Conservation (phyloP, 306 rosid species). For the Prunus fruticosa region DNA sequence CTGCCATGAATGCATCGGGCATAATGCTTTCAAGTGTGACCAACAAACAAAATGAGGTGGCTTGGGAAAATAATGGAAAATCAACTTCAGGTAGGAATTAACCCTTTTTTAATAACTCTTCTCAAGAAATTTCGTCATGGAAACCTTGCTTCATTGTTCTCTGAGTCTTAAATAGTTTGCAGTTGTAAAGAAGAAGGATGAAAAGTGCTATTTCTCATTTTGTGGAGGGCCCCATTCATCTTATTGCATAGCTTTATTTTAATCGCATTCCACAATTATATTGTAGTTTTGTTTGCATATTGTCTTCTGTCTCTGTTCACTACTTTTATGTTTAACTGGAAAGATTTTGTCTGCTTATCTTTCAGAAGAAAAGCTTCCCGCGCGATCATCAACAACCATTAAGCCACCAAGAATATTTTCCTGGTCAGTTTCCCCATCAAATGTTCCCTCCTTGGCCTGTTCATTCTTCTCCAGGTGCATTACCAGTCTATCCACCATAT, state of each 20-base stretch:
- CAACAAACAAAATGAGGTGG: conserved; percentile 46
- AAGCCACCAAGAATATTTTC: conserved; percentile 70
- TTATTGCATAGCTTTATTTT: neutral
- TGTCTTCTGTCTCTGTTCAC: neutral
- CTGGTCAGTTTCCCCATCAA: conserved; percentile 85
- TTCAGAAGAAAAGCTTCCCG: conserved; percentile 62
- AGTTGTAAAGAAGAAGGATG: neutral
- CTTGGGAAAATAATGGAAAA: conserved; percentile 53
- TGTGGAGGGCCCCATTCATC: neutral
- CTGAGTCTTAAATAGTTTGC: conserved; percentile 1
- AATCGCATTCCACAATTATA: neutral
- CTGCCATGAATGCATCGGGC: conserved; percentile 64
- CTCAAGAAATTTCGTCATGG: neutral
- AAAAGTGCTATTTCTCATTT: neutral
- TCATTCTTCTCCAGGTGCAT: conserved; percentile 76
- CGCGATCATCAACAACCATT: conserved; percentile 54
- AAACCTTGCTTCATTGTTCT: neutral
- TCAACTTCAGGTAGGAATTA: conserved; percentile 51
- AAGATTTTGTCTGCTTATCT: conserved; percentile 25
- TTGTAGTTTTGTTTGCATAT: conserved; percentile 3
- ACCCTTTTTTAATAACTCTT: neutral
- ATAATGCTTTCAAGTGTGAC: conserved; percentile 59
- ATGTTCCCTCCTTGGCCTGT: conserved; percentile 93
- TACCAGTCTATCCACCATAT: conserved; percentile 77
- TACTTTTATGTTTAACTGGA: conserved; percentile 4